Evolutionary conservation across 1,284 basidiomycete species (phyloP), one percentile per base, ranked within the genome.

Genomic region (Cutaneotrichosporon curvatum): DNA sequence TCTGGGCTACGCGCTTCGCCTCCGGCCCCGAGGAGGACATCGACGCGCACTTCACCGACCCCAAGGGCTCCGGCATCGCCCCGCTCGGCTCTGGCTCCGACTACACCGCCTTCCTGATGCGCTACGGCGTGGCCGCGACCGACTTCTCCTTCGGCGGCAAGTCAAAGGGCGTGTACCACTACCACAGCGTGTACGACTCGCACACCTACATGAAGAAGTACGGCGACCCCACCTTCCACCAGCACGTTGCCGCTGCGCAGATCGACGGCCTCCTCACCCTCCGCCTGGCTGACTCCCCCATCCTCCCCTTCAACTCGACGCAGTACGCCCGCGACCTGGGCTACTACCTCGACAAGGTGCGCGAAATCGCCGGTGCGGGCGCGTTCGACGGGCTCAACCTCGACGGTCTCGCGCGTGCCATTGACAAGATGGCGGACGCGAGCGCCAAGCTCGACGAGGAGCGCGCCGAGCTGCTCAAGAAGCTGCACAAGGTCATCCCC

Each of bases 141-240:
- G 53, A 55, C 45, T 53, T 37, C 68, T 80, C 41, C 74, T 81
- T 19, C 78, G 78, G 52, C 65, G 55, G 56, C 14, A 63, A 64
- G 0, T 58, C 59, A 4, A 63, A 62, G 12, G 84, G 86, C 61
- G 77, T 79, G 5, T 87, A 87, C 61, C 85, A 87, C 63, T 87
- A 86, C 60, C 74, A 75, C 62, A 70, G 66, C 39, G 79, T 87
- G 52, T 91, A 85, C 65, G 88, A 91, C 67, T 79, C 78, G 22
- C 78, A 82, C 58, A 72, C 74, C 42, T 91, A 83, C 82, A 82
- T 85, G 68, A 51, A 58, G 16, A 61, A 64, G 58, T 90, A 81
- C 60, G 84, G 78, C 30, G 87, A 91, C 66, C 82, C 83, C 15
- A 81, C 79, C 4, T 90, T 87, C 73, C 68, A 79, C 57, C 78